These are phyloP conservation scores for Geum urbanum DNA, from an alignment of 306 rosid species.

Conservation along the genomic window DNA sequence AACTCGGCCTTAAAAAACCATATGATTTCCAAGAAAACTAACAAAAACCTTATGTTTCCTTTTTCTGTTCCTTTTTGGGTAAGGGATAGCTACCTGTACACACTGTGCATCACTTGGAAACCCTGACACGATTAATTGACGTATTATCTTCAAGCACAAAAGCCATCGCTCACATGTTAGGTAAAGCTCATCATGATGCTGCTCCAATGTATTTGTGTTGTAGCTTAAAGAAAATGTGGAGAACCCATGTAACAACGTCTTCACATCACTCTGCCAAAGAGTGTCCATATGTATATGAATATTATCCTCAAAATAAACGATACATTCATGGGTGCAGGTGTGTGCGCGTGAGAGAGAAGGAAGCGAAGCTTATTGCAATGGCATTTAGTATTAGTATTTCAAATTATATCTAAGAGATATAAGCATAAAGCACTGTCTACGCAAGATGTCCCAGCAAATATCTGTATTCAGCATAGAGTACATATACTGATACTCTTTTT, in stretches of 20 bases:
- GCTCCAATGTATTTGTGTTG: slow-evolving; percentile 57
- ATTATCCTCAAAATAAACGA: background rate
- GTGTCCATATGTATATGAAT: slow-evolving; percentile 19
- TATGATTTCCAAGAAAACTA: background rate
- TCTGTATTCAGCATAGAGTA: background rate
- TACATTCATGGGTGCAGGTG: background rate
- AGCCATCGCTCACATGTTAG: slow-evolving; percentile 93
- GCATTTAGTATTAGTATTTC: background rate
- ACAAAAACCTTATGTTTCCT: background rate
- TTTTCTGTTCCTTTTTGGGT: background rate
- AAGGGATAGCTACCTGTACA: slow-evolving; percentile 54
- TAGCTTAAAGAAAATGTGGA: slow-evolving; percentile 61
- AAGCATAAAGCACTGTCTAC: background rate
- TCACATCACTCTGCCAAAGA: slow-evolving; percentile 76
- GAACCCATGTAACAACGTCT: slow-evolving; percentile 73
- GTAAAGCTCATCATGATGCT: slow-evolving; percentile 64
- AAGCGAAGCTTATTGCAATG: background rate
- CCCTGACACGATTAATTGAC: slow-evolving; percentile 77
- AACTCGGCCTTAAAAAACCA: background rate
- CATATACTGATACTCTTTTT: too few relatives aligned
- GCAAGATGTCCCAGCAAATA: background rate
- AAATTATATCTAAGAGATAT: background rate
- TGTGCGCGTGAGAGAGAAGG: background rate
- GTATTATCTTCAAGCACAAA: slow-evolving; percentile 79
- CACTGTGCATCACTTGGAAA: slow-evolving; percentile 88